phyloP scores from a whole-genome alignment of 139 green algal genomes.

The Ulvella scutata region DNA sequence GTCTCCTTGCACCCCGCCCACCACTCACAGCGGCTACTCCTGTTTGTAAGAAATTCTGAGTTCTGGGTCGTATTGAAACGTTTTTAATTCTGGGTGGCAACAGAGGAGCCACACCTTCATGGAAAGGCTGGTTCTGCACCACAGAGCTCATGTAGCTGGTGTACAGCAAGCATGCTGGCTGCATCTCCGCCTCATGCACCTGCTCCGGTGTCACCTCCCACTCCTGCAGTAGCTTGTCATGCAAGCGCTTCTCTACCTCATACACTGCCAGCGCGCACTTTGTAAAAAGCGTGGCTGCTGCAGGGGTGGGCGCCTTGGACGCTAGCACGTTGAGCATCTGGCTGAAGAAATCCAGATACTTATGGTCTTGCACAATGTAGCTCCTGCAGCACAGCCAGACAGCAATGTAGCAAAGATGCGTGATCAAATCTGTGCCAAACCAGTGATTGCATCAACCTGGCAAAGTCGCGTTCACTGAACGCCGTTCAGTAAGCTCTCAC shows the following conservation, averaged over 20 bases:
- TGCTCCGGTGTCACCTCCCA: background rate
- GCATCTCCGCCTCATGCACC: background rate
- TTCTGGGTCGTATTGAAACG: too few species aligned
- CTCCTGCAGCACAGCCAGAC: background rate
- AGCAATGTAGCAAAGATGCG: background rate
- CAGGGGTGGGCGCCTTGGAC: background rate
- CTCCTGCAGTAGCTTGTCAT: background rate
- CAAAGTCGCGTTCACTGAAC: too few species aligned
- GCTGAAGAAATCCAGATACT: background rate
- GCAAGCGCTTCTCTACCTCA: background rate
- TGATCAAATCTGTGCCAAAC: background rate
- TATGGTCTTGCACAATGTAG: background rate
- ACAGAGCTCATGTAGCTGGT: background rate
- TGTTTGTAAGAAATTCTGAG: too few species aligned
- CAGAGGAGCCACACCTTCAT: background rate
- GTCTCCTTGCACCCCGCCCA: too few species aligned
- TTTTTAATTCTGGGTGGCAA: too few species aligned
- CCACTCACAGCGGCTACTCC: too few species aligned
- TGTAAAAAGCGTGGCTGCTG: background rate
- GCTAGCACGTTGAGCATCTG: background rate
- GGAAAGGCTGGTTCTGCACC: background rate
- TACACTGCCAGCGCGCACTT: background rate
- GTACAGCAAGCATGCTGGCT: background rate
- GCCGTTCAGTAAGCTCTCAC: too few species aligned
- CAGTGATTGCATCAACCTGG: too few species aligned